Percentiles rank a stretch among this genome's conserved stretches.
phyloP scores from a whole-genome alignment of 495 filamentous ascomycete genomes.

The Annulohypoxylon stygium region DNA sequence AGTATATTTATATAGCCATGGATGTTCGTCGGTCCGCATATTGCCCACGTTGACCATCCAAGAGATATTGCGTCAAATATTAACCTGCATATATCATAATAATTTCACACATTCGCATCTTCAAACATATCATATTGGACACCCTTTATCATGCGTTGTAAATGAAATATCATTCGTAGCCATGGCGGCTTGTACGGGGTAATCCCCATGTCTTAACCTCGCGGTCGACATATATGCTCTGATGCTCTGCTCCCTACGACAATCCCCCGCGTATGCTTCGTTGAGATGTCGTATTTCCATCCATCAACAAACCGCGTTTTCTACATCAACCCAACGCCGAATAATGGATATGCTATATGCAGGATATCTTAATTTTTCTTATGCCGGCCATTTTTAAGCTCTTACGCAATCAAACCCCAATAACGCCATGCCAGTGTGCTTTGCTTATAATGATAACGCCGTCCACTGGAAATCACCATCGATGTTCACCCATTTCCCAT shows the following conservation, averaged over 20 bases:
- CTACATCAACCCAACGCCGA: conserved; percentile 32
- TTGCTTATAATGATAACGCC: conserved; percentile 51
- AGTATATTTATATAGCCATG: too few relatives aligned
- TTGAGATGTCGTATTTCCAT: conserved; percentile 27
- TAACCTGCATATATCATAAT: neutral
- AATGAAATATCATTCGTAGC: conserved; percentile 40
- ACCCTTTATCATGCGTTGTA: neutral
- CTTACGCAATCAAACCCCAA: conserved; percentile 30
- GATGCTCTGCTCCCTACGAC: conserved; percentile 17
- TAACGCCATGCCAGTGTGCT: conserved; percentile 35
- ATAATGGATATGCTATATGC: conserved; percentile 40
- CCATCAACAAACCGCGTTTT: conserved; percentile 13
- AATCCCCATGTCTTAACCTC: conserved; percentile 20
- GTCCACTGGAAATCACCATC: conserved; percentile 74
- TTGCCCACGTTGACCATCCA: neutral
- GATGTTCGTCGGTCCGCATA: neutral
- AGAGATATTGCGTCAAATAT: neutral
- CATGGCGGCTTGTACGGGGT: conserved; percentile 27
- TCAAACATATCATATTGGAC: neutral
- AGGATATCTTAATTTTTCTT: conserved; percentile 40
- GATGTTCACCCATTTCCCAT: conserved; percentile 76
- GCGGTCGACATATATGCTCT: conserved; percentile 29
- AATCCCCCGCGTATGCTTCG: conserved; percentile 20
- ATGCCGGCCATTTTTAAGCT: conserved; percentile 26
- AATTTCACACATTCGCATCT: neutral